A percentile compares a stretch with the other conserved stretches of the same genome.
phyloP scores from a whole-genome alignment of 108 stramenopile genomes.

The Discostella pseudostelligera region DNA sequence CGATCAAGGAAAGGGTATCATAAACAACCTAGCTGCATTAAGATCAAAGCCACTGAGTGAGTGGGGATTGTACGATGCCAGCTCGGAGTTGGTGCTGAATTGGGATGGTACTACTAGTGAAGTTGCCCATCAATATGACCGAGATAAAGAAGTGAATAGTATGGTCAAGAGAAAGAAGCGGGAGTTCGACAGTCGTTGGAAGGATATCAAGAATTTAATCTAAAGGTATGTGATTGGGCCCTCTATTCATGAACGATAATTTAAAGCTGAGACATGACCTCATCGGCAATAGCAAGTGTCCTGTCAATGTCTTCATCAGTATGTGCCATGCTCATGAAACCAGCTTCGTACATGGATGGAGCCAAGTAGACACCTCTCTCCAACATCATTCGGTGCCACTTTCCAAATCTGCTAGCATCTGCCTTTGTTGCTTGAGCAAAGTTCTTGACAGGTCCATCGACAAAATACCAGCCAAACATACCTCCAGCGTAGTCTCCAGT shows the following conservation, averaged over 20 bases:
- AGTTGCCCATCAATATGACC: conserved; percentile 86
- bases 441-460: conserved; percentile 92
- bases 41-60: conserved; percentile 62
- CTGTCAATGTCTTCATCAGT: conserved; percentile 95
- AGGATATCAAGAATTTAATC: not conserved
- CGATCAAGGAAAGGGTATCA: conserved; percentile 80
- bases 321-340: conserved; percentile 96
- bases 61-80: conserved; percentile 66
- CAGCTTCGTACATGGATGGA: conserved; percentile 97
- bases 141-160: conserved; percentile 61
- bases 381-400: conserved; percentile 98
- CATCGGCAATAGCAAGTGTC: conserved; percentile 96
- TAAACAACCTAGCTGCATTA: conserved; percentile 82
- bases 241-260: conserved; percentile 7
- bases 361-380: conserved; percentile 97
- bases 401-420: conserved; percentile 92
- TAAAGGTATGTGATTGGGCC: not conserved
- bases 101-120: conserved; percentile 74
- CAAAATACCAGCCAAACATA: conserved; percentile 99
- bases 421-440: conserved; percentile 91
- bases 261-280: conserved; percentile 92
- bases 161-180: conserved; percentile 41
- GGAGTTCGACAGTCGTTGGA: conserved; percentile 25
- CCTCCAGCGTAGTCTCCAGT: conserved; percentile 89
- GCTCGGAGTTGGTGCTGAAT: conserved; percentile 63